These are phyloP conservation scores for Exophiala spinifera DNA, from an alignment of 2,329 filamentous ascomycete genomes.

Conservation along the genomic window DNA sequence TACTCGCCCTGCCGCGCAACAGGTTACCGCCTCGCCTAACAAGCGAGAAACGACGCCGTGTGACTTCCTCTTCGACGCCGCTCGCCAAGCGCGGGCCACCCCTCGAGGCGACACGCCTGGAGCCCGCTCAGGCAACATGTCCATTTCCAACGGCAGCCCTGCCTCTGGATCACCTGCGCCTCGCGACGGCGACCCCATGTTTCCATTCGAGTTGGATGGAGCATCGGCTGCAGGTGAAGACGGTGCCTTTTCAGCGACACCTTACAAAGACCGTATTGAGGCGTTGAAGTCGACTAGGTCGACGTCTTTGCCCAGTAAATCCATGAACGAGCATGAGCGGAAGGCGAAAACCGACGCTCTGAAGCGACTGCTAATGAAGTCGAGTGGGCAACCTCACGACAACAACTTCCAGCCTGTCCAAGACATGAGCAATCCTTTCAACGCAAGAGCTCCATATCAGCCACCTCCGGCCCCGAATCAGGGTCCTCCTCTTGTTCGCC, in stretches of 20 bases:
- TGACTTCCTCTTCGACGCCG: conserved; percentile 85
- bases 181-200: conserved; percentile 56
- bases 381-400: conserved; percentile 18
- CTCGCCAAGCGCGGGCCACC: conserved; percentile 62
- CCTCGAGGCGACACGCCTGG: conserved; percentile 50
- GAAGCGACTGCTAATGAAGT: conserved; percentile 46
- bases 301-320: conserved; percentile 31
- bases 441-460: conserved; percentile 22
- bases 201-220: conserved; percentile 66
- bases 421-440: conserved; percentile 34
- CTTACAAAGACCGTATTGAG: conserved; percentile 47
- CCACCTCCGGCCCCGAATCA: conserved; percentile 4
- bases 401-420: conserved; percentile 25
- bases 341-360: conserved; percentile 44
- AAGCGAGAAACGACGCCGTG: conserved; percentile 69
- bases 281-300: conserved; percentile 40
- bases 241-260: conserved; percentile 66
- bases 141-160: conserved; percentile 48
- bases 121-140: conserved; percentile 46
- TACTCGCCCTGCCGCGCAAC: conserved; percentile 33
- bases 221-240: conserved; percentile 43
- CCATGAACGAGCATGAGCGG: conserved; percentile 39
- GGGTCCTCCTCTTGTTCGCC: conserved; percentile 2
- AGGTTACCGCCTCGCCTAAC: conserved; percentile 36
- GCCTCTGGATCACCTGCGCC: conserved; percentile 42